These are phyloP conservation scores for Sclerotinia nivalis DNA, from an alignment of 2,329 filamentous ascomycete species.

Conservation along the genomic window DNA sequence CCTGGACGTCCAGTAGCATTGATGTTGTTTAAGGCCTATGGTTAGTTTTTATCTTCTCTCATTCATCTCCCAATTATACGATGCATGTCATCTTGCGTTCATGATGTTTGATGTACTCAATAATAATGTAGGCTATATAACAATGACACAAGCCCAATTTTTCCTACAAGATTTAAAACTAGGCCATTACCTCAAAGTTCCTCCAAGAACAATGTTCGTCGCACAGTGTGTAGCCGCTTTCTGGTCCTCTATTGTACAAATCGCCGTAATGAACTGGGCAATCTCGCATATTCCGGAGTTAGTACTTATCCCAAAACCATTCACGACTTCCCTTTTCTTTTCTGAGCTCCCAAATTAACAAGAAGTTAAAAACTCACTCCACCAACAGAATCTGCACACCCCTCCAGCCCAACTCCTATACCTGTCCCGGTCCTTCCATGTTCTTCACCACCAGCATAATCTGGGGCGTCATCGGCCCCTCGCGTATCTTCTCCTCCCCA, in stretches of 20 bases:
- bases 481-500: constrained; percentile 50
- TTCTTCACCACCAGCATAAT: constrained; percentile 59
- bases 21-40: constrained; percentile 35
- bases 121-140: constrained; percentile 43
- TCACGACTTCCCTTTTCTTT: no score
- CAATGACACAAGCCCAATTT: constrained; percentile 49
- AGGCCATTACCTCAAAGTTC: constrained; percentile 52
- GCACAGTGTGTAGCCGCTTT: constrained; percentile 58
- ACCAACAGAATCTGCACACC: constrained; percentile 62
- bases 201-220: constrained; percentile 55
- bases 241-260: constrained; percentile 58
- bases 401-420: constrained; percentile 54
- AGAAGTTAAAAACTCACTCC: constrained; percentile 69
- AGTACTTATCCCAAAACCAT: neutral
- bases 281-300: constrained; percentile 58
- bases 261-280: constrained; percentile 62
- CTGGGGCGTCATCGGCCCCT: constrained; percentile 51
- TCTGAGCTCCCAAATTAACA: constrained; percentile 56
- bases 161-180: constrained; percentile 54
- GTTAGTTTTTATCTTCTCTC: constrained; percentile 16
- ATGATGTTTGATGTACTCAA: no score
- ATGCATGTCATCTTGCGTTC: neutral
- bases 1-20: constrained; percentile 59
- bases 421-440: constrained; percentile 48
- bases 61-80: neutral